Evolutionary conservation across 2,329 filamentous ascomycete species (phyloP).

Genomic region (Corynespora cassiicola): DNA sequence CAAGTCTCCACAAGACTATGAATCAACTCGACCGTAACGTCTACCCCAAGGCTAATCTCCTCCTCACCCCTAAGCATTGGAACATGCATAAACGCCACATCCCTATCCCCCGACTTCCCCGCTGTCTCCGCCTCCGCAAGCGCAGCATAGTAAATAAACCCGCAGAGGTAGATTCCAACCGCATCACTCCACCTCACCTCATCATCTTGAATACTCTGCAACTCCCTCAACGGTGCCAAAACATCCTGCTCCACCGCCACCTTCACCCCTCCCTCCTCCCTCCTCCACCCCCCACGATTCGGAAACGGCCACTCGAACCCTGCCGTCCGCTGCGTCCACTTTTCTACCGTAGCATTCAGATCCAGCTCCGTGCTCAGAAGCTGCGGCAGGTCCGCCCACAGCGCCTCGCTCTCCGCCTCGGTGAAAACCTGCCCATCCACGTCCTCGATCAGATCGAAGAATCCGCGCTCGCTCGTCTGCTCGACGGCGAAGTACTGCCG

Average conservation of each 20-base stretch:
- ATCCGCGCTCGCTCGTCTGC: constrained; percentile 71
- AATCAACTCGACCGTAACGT: constrained; percentile 39
- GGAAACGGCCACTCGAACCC: constrained; percentile 12
- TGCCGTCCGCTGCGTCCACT: constrained; percentile 17
- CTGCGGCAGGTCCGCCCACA: constrained; percentile 28
- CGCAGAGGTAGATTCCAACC: constrained; percentile 50
- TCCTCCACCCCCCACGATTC: neutral
- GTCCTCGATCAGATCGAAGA: constrained; percentile 69
- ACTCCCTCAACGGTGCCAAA: no score
- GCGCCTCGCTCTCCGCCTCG: constrained; percentile 28
- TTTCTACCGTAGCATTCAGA: constrained; percentile 14
- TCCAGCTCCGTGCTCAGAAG: constrained; percentile 25
- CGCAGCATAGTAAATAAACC: constrained; percentile 50
- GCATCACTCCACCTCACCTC: constrained; percentile 43
- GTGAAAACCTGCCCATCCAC: constrained; percentile 60
- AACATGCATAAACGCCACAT: constrained; percentile 51
- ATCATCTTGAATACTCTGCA: constrained; percentile 1
- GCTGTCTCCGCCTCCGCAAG: constrained; percentile 28
- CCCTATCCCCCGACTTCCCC: constrained; percentile 15
- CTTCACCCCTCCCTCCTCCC: neutral
- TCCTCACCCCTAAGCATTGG: constrained; percentile 41
- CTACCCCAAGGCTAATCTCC: constrained; percentile 34
- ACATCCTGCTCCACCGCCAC: no score
- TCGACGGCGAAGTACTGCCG: constrained; percentile 74
- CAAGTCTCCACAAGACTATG: constrained; percentile 39